Evolutionary conservation across 139 green algal genomes (phyloP).

Genomic region (Pycnococcus provasolii): DNA sequence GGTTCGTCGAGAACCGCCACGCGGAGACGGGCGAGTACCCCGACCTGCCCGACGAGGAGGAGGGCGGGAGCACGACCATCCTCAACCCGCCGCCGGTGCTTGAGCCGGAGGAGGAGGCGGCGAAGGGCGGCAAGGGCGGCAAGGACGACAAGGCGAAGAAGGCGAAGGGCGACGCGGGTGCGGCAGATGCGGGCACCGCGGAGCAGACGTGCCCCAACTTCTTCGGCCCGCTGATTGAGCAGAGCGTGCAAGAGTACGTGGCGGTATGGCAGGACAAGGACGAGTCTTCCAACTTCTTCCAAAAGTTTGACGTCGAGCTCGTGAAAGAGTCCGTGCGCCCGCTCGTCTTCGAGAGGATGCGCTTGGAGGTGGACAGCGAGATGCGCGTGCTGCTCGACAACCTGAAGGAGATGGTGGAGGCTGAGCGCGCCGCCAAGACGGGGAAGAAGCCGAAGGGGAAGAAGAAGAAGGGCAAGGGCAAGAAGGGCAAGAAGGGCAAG

Average conservation of each 20-base stretch:
- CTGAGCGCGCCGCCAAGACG: constrained; percentile 53
- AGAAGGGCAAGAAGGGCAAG: constrained; percentile 37
- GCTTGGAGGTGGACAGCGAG: constrained; percentile 67
- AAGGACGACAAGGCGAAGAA: constrained; percentile 6
- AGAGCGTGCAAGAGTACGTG: constrained; percentile 57
- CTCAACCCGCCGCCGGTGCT: constrained; percentile 48
- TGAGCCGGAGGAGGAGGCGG: constrained; percentile 17
- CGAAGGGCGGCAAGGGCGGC: constrained; percentile 28
- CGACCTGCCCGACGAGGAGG: constrained; percentile 57
- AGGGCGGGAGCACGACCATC: constrained; percentile 65
- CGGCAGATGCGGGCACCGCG: not conserved
- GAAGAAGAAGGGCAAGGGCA: constrained; percentile 40
- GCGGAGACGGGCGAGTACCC: constrained; percentile 63
- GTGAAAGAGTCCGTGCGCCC: constrained; percentile 74
- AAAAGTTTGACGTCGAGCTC: constrained; percentile 61
- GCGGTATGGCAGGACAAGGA: constrained; percentile 63
- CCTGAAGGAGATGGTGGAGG: constrained; percentile 61
- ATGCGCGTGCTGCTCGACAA: constrained; percentile 73
- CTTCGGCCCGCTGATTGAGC: constrained; percentile 59
- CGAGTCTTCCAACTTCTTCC: constrained; percentile 56
- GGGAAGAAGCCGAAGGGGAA: constrained; percentile 40
- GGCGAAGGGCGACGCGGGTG: not conserved
- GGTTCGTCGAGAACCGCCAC: constrained; percentile 73
- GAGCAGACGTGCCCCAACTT: constrained; percentile 17
- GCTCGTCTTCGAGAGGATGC: constrained; percentile 78